phyloP scores from a whole-genome alignment of 1,284 basidiomycete species.

The Rhizoctonia solani region DNA sequence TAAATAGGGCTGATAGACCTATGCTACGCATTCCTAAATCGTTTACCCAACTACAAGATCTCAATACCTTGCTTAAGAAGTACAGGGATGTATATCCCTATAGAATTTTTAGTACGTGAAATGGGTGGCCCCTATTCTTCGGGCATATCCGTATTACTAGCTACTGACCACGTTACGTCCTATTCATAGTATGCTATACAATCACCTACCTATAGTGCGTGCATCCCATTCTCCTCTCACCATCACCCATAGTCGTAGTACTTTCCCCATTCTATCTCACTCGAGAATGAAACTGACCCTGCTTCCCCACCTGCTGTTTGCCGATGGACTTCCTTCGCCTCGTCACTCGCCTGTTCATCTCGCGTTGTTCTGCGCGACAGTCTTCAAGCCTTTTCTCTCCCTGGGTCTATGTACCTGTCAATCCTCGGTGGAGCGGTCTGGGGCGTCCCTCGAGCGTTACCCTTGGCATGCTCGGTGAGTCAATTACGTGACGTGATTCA shows the following conservation, averaged over 20 bases:
- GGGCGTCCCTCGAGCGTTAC: slow-evolving; percentile 87
- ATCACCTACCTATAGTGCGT: slow-evolving; percentile 88
- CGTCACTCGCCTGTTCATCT: too few relatives aligned
- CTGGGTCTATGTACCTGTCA: slow-evolving; percentile 97
- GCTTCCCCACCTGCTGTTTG: neutral
- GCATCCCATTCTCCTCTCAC: slow-evolving; percentile 42
- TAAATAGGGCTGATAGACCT: slow-evolving; percentile 68
- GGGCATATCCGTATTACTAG: neutral
- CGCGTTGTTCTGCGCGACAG: slow-evolving; percentile 55
- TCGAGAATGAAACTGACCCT: neutral
- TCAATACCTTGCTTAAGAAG: slow-evolving; percentile 84
- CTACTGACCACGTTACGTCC: neutral
- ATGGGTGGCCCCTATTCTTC: slow-evolving; percentile 6
- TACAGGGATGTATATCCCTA: slow-evolving; percentile 83
- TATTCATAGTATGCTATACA: slow-evolving; percentile 77
- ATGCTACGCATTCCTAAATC: slow-evolving; percentile 79
- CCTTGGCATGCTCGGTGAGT: slow-evolving; percentile 78
- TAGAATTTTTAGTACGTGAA: slow-evolving; percentile 54
- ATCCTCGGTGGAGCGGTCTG: slow-evolving; percentile 96
- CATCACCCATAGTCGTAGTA: neutral
- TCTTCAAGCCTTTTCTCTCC: slow-evolving; percentile 94
- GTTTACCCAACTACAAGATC: slow-evolving; percentile 77
- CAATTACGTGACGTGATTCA: neutral
- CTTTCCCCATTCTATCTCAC: neutral
- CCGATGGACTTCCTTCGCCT: too few relatives aligned